phyloP scores from a whole-genome alignment of 306 rosid species.

The Fragaria ananassa region DNA sequence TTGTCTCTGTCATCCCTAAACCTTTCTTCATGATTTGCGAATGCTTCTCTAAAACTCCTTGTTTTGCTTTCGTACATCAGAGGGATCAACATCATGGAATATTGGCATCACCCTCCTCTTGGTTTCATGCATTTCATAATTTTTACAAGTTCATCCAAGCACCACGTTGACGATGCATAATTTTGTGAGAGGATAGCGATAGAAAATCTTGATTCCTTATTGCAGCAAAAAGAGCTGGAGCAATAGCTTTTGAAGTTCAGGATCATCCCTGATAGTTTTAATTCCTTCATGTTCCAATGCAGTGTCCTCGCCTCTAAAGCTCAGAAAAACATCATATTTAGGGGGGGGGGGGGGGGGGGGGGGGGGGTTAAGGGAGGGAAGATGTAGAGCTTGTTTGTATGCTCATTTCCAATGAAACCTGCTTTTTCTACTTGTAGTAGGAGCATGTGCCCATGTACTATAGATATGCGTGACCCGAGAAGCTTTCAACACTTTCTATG shows the following conservation, averaged over 20 bases:
- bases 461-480: not conserved
- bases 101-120: not conserved
- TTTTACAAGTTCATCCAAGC: slow-evolving; percentile 16
- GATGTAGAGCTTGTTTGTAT: not conserved
- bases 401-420: not conserved
- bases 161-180: slow-evolving; percentile 16
- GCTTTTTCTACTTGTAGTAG: no score
- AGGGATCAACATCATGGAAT: slow-evolving; percentile 5
- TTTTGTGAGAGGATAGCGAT: slow-evolving; percentile 1
- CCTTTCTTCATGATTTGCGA: not conserved
- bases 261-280: not conserved
- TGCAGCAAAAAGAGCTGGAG: not conserved
- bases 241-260: not conserved
- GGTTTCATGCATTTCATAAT: slow-evolving; percentile 4
- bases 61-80: not conserved
- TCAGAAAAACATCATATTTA: not conserved
- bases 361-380: not conserved
- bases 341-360: no score
- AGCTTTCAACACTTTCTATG: not conserved
- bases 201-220: not conserved
- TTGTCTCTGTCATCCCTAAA: not conserved
- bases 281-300: not conserved
- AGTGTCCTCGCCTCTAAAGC: not conserved
- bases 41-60: not conserved
- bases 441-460: not conserved